phyloP scores from a whole-genome alignment of 2,329 filamentous ascomycete species.

The Diaporthe destruens region DNA sequence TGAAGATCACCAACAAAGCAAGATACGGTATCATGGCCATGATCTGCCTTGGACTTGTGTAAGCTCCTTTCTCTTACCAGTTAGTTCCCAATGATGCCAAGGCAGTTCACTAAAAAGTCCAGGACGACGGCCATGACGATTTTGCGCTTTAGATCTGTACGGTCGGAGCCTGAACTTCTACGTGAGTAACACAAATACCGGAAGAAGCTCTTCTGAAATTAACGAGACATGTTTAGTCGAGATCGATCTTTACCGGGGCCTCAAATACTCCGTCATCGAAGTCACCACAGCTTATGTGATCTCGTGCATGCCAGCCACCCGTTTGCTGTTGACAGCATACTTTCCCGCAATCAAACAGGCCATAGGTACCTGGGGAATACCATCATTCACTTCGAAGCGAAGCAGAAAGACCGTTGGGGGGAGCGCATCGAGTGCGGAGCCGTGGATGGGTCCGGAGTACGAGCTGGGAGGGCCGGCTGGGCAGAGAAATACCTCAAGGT shows the following conservation, averaged over 20 bases:
- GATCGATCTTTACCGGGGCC: not conserved
- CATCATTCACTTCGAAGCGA: not conserved
- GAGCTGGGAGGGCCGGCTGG: not conserved
- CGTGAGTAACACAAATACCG: not conserved
- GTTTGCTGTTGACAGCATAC: not conserved
- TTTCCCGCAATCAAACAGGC: constrained; percentile 10
- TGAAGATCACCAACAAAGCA: not conserved
- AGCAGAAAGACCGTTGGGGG: constrained; percentile 14
- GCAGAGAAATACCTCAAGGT: not conserved
- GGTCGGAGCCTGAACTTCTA: not conserved
- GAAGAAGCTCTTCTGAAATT: not conserved
- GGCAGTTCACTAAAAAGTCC: not conserved
- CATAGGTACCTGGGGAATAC: constrained; percentile 4
- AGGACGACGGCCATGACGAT: constrained; percentile 19
- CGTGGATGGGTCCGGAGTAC: constrained; percentile 6
- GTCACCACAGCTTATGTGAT: constrained; percentile 12
- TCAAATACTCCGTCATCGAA: constrained; percentile 6
- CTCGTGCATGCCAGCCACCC: constrained; percentile 4
- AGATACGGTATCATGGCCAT: constrained; percentile 1
- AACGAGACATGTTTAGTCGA: not conserved
- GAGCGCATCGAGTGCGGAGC: constrained; percentile 5
- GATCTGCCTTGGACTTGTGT: constrained; percentile 18
- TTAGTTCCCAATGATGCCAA: too few species aligned
- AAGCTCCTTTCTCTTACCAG: not conserved
- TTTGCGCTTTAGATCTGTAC: not conserved